Base-by-base conservation (phyloP, 805 yeast species). In the Yarrowia phangngaensis region DNA sequence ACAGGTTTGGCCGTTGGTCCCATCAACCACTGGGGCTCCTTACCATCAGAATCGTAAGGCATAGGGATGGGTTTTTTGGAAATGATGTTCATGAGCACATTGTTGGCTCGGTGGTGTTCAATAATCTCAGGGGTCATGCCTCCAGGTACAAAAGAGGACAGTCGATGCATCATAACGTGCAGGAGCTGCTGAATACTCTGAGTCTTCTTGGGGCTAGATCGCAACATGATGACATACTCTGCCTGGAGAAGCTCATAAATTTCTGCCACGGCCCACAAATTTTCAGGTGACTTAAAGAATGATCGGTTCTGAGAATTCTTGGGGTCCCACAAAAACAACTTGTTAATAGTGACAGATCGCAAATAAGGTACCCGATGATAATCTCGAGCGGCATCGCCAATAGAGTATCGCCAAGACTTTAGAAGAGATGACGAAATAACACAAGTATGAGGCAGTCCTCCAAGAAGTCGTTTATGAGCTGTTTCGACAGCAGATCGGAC, bases 61-160 rank as follows among this genome's bases (percentile, higher is more conserved):
- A 38, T 38, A 32, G 45, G 32, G n/a, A 38, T 38, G 26, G 56
- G 50, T 20, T 23, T 35, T 17, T 28, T 24, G 32, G 32, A 32
- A 12, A 51, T 31, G 24, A 51, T 50, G 30, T 51, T 47, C 28
- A 36, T 27, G 16, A 51, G 45, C 24, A 27, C 45, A 23, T 38
- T 23, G 32, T 26, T 26, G 35, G 27, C 20, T 8, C 35, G 16
- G 6, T 41, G 48, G 3, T 41, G 48, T 1, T 22, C 35, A 7
- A 41, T 20, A 8, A 41, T 22, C 22, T 41, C 45, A 16, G 48
- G 48, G 6, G 48, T 41, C 48, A 41, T 16, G 12, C 48, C 48
- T 12, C 35, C 34, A 20, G 35, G 35, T 14, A 41, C 48, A 29
- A 41, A 41, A 3, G 48, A 20, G 6, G 48, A 29, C 20, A 41